phyloP scores from a whole-genome alignment of 2,329 filamentous ascomycete genomes.

The Leptographium lundbergii region DNA sequence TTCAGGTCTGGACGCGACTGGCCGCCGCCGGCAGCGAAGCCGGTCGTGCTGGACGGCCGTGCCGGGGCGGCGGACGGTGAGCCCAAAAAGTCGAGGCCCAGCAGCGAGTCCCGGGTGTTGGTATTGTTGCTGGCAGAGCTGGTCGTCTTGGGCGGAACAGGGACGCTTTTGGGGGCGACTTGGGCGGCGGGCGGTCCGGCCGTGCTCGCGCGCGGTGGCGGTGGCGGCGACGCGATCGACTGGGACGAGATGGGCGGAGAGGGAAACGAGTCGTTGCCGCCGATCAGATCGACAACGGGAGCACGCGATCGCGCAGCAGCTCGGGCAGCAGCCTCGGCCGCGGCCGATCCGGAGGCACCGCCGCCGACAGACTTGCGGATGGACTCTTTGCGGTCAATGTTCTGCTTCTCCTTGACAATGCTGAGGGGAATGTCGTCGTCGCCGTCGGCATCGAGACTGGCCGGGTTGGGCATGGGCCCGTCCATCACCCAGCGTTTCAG shows the following conservation, averaged over 20 bases:
- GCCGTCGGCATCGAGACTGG: constrained; percentile 67
- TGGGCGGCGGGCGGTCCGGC: constrained; percentile 51
- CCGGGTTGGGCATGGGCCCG: constrained; percentile 84
- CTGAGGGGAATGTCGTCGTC: constrained; percentile 67
- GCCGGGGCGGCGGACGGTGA: constrained; percentile 56
- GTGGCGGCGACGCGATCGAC: constrained; percentile 14
- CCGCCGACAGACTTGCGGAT: constrained; percentile 44
- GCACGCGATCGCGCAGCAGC: constrained; percentile 4
- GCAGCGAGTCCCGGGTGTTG: constrained; percentile 72
- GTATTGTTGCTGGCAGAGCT: constrained; percentile 40
- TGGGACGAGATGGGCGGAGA: constrained; percentile 46
- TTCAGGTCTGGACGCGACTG: constrained; percentile 87
- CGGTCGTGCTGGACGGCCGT: constrained; percentile 69
- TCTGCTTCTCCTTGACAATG: constrained; percentile 54
- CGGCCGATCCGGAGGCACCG: constrained; percentile 25
- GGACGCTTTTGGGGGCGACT: constrained; percentile 47
- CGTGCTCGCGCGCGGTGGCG: constrained; percentile 59
- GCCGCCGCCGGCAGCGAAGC: constrained; percentile 38
- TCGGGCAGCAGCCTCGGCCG: background rate
- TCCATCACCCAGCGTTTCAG: constrained; percentile 99
- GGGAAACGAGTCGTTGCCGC: constrained; percentile 24
- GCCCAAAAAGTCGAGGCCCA: constrained; percentile 88
- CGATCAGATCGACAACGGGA: constrained; percentile 56
- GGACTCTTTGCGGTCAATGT: constrained; percentile 45
- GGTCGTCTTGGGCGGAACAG: constrained; percentile 51